phyloP scores from a whole-genome alignment of 768 basidiomycete genomes.

The Pleurotus ostreatus region DNA sequence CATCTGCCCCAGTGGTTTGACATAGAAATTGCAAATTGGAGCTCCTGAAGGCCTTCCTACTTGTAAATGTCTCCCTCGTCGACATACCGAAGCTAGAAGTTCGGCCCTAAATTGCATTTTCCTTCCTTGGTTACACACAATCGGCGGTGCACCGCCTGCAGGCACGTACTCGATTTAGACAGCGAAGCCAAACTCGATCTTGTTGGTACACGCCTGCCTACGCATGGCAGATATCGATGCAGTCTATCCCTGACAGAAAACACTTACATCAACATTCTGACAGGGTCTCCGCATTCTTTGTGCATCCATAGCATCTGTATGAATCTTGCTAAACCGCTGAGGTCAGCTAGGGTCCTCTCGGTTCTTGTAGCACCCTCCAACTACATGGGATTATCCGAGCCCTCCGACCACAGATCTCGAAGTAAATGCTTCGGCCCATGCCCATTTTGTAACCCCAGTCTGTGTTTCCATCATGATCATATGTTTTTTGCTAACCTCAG shows the following conservation, averaged over 20 bases:
- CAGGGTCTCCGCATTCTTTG: conserved; percentile 7
- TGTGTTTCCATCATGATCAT: conserved; percentile 7
- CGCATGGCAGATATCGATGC: conserved; percentile 2
- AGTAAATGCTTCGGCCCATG: conserved; percentile 5
- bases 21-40: conserved; percentile 31
- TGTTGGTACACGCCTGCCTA: not conserved
- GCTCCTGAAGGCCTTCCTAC: conserved; percentile 5
- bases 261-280: conserved; percentile 9
- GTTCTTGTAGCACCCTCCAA: conserved; percentile 1
- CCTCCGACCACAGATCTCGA: conserved; percentile 1
- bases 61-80: conserved; percentile 2
- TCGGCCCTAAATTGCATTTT: not conserved
- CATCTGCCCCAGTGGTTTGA: conserved; percentile 65
- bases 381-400: conserved; percentile 5
- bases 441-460: conserved; percentile 7
- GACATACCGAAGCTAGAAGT: not conserved
- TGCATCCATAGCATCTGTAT: not conserved
- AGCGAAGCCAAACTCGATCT: conserved; percentile 8
- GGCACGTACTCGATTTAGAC: not conserved
- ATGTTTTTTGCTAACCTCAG: conserved; percentile 9
- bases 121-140: not conserved
- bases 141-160: conserved; percentile 5
- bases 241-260: conserved; percentile 9
- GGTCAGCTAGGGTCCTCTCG: conserved; percentile 1
- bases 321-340: conserved; percentile 7